phyloP scores from a whole-genome alignment of 139 green algal genomes.

The Parachlorella kessleri region DNA sequence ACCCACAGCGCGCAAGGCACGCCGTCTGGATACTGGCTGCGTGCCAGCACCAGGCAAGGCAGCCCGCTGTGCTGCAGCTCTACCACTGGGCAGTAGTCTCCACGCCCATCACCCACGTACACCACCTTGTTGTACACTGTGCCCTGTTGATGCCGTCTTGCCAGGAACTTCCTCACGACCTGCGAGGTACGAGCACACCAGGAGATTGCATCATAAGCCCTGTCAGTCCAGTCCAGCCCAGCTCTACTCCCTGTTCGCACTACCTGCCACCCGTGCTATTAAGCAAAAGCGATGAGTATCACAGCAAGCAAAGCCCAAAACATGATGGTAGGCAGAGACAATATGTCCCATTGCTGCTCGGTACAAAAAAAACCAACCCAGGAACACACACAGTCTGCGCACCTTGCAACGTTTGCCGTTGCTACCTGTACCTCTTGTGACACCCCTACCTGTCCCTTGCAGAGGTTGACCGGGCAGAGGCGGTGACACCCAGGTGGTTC shows the following conservation, averaged over 20 bases:
- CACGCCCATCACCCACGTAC: not conserved
- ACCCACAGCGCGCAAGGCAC: not conserved
- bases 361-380: not conserved
- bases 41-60: not conserved
- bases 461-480: not conserved
- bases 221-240: no score
- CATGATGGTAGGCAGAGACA: not conserved
- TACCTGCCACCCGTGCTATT: not conserved
- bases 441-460: not conserved
- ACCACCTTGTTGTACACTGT: not conserved
- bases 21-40: not conserved
- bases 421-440: not conserved
- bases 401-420: not conserved
- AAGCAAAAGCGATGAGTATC: not conserved
- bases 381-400: not conserved
- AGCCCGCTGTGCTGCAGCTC: not conserved
- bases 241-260: no score
- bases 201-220: no score
- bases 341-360: not conserved
- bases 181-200: no score
- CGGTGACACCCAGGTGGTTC: not conserved
- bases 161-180: not conserved
- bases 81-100: not conserved
- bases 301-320: not conserved
- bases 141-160: not conserved